A percentile compares a stretch with the other conserved stretches of the same genome.
Evolutionary conservation across 2,329 filamentous ascomycete genomes (phyloP).

Genomic region (Diplodia scrobiculata): DNA sequence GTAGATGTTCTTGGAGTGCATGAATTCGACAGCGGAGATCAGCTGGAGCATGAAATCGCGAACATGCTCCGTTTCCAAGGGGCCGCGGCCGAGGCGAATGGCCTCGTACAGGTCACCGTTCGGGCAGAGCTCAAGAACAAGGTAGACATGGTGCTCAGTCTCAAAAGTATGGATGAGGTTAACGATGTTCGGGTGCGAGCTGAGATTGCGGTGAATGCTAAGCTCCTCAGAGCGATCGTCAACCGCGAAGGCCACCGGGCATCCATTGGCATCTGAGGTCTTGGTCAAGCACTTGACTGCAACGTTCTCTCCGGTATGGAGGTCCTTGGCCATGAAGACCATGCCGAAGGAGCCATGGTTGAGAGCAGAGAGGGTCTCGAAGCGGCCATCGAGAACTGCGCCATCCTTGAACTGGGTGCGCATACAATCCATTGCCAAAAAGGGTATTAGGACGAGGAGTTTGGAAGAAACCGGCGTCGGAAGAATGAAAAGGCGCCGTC

Average conservation of each 20-base stretch:
- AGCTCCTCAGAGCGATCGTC: constrained; percentile 84
- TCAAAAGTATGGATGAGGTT: constrained; percentile 90
- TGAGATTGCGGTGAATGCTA: constrained; percentile 76
- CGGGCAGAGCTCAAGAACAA: constrained; percentile 92
- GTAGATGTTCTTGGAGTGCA: constrained; percentile 87
- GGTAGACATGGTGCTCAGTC: constrained; percentile 83
- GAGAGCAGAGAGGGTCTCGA: constrained; percentile 86
- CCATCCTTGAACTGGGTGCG: constrained; percentile 77
- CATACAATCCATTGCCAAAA: constrained; percentile 73
- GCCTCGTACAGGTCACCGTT: constrained; percentile 97
- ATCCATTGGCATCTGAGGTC: constrained; percentile 62
- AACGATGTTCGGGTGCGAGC: constrained; percentile 85
- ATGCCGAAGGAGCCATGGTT: constrained; percentile 99
- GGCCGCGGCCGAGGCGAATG: constrained; percentile 84
- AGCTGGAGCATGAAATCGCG: constrained; percentile 96
- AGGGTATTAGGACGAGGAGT: constrained; percentile 30
- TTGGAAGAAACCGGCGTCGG: constrained; percentile 34
- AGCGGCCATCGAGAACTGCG: constrained; percentile 83
- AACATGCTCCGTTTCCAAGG: constrained; percentile 92
- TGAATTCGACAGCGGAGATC: constrained; percentile 82
- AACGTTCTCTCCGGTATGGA: constrained; percentile 73
- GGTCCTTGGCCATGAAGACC: constrained; percentile 90
- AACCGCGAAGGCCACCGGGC: constrained; percentile 66
- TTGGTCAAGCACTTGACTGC: constrained; percentile 98
- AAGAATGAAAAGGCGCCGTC: constrained; percentile 33